These are phyloP conservation scores for Brassica nigra DNA, from an alignment of 345 rosid species.

Conservation along the genomic window DNA sequence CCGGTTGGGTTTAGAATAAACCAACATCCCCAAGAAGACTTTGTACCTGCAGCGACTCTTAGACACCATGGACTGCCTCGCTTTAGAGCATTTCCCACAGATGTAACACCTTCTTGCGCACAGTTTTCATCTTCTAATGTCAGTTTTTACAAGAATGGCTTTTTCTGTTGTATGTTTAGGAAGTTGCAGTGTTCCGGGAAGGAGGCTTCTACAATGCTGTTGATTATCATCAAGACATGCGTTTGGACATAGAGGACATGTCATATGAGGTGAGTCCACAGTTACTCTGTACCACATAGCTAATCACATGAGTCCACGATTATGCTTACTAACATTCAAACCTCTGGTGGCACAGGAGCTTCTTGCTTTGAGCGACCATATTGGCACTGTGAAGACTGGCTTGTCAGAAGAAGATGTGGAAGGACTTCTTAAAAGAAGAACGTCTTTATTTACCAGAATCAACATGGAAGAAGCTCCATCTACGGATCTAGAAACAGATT, in stretches of 20 bases:
- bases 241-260: slow-evolving; percentile 90
- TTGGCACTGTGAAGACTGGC: slow-evolving; percentile 82
- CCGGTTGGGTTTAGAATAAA: slow-evolving; percentile 54
- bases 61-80: slow-evolving; percentile 59
- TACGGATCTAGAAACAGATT: slow-evolving; percentile 56
- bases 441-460: slow-evolving; percentile 44
- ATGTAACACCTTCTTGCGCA: slow-evolving; percentile 47
- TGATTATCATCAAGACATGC: slow-evolving; percentile 84
- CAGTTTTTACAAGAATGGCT: slow-evolving; percentile 10
- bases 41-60: slow-evolving; percentile 40
- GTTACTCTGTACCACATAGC: background rate
- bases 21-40: slow-evolving; percentile 43
- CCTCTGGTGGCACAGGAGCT: slow-evolving; percentile 57
- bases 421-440: slow-evolving; percentile 53
- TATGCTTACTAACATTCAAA: slow-evolving; percentile 12
- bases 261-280: slow-evolving; percentile 66
- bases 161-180: slow-evolving; percentile 47
- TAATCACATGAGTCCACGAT: too few relatives aligned
- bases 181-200: slow-evolving; percentile 60
- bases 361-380: slow-evolving; percentile 79
- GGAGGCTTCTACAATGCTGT: slow-evolving; percentile 56
- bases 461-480: slow-evolving; percentile 64
- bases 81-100: slow-evolving; percentile 56
- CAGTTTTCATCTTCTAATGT: background rate
- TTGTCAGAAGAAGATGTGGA: slow-evolving; percentile 62